Conservation (phyloP, 2,329 filamentous ascomycete genomes). For the Fusarium metavorans region DNA sequence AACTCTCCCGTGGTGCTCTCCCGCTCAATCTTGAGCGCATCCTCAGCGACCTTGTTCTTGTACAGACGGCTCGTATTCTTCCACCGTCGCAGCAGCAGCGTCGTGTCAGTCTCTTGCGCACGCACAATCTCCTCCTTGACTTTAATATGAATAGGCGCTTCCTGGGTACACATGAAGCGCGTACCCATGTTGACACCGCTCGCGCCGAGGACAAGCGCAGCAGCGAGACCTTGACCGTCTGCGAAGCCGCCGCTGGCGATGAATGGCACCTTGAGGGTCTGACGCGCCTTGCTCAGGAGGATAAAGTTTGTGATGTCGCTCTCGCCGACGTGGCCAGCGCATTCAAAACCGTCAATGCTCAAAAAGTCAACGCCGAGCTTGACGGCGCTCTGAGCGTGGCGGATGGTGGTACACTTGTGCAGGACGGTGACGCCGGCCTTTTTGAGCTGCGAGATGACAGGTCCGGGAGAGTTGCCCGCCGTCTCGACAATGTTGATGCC, state of each 20-base stretch:
- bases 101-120: slow-evolving; percentile 90
- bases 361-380: slow-evolving; percentile 97
- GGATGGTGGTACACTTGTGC: slow-evolving; percentile 98
- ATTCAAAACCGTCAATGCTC: slow-evolving; percentile 97
- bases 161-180: slow-evolving; percentile 94
- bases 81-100: slow-evolving; percentile 89
- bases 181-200: slow-evolving; percentile 99
- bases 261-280: slow-evolving; percentile 87
- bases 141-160: slow-evolving; percentile 91
- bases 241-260: slow-evolving; percentile 97
- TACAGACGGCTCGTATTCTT: slow-evolving; percentile 91
- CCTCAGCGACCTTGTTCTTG: slow-evolving; percentile 87
- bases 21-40: slow-evolving; percentile 85
- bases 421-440: slow-evolving; percentile 81
- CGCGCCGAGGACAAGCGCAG: slow-evolving; percentile 88
- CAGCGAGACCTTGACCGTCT: slow-evolving; percentile 92
- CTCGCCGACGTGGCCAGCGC: slow-evolving; percentile 90
- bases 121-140: slow-evolving; percentile 94
- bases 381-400: slow-evolving; percentile 89
- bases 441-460: slow-evolving; percentile 91
- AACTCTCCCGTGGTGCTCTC: slow-evolving; percentile 90
- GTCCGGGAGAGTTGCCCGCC: slow-evolving; percentile 87
- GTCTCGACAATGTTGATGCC: slow-evolving; percentile 93
- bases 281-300: slow-evolving; percentile 85
- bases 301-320: slow-evolving; percentile 92